Base-by-base conservation (phyloP, 2,329 filamentous ascomycete species). In the Diaporthe longicolla region DNA sequence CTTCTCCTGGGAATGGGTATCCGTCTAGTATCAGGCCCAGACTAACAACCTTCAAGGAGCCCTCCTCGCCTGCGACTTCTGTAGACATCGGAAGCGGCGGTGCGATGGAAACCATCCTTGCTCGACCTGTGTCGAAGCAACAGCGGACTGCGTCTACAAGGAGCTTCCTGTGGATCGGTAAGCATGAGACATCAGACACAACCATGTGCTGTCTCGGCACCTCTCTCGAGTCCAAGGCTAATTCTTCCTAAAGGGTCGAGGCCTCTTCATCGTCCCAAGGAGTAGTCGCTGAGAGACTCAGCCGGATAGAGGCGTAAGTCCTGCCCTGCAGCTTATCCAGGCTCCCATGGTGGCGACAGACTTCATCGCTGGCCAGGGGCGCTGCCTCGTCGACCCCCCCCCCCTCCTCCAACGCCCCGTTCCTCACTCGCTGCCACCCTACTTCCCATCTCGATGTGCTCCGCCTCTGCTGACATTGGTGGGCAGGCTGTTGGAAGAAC, bases 21-120 rank as follows among this genome's bases (percentile, higher is more conserved):
- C 8, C 35, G 4, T 45, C 13, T 57, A 15, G 3, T 21, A 10
- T 11, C 29, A 40, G 1, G 3, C 19, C 32, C 24, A 54, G 69
- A 72, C 80, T 80, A 76, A 79, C 71, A 43, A 37, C 57, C 35
- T 54, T 45, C 65, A 65, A 84, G 83, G 83, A 37, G 82, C 82
- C 58, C 78, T 83, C 32, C 77, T 85, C 75, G 83, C 83, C 71
- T 85, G 83, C 76, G 83, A 85, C 76, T 84, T 84, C 74, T 84
- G 83, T 76, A 72, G 83, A 58, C 80, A 83, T 73, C 79, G 83
- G 40, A 84, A 84, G 75, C 79, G 82, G 70, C 78, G 82, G 71
- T 84, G 83, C 76, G 82, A 84, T 71, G 83, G 83, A 48, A 81
- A 83, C 71, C 80, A 77, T 52, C 83, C 83, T 10, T 84, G 83